Base-by-base conservation (phyloP, 768 basidiomycete genomes). In the Agaricus blazei region DNA sequence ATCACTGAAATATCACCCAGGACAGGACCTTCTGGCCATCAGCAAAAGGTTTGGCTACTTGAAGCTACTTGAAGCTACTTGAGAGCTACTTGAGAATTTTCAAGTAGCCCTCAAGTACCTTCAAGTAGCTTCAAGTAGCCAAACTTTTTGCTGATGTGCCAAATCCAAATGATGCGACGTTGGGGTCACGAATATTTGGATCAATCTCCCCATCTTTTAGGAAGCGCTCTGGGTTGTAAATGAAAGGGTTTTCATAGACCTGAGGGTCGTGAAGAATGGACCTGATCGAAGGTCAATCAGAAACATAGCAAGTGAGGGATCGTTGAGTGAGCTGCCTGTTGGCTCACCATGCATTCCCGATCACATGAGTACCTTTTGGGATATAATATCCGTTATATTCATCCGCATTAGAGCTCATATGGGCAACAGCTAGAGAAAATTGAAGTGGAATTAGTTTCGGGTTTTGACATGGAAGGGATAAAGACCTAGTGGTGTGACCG, bases 161-260 rank as follows among this genome's bases (percentile, higher is more conserved):
- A 59, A 64, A 70, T 12, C 72, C 68, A 57, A 71, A 72, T 19
- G 64, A 65, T 31, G 64, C 63, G 23, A 54, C 52, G n/a, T 60
- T 63, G 3, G 70, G 67, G 47, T 68, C 60, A 27, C 61, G 58
- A 14, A 63, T 62, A 42, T 60, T 48, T 0, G 63, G 60, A 54
- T 66, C 61, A 27, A 63, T 59, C 45, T 66, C 58, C 9, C 58
- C 57, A 23, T 63, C 54, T 26, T 60, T 67, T 28, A 71, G 59
- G 51, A 64, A 72, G 5, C 68, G 62, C 24, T 70, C 70, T 1
- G 70, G 71, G 24, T 65, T 59, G 36, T 65, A 71, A 24, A 62
- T 60, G n/a, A 62, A 48, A 14, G 64, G 63, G 15, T 62, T 44
- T 6, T 57, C 40, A 46, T 58, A 65, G 40, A 56, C 45, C 9